phyloP scores from a whole-genome alignment of 805 yeast genomes.

The Ogataea salicorniae region DNA sequence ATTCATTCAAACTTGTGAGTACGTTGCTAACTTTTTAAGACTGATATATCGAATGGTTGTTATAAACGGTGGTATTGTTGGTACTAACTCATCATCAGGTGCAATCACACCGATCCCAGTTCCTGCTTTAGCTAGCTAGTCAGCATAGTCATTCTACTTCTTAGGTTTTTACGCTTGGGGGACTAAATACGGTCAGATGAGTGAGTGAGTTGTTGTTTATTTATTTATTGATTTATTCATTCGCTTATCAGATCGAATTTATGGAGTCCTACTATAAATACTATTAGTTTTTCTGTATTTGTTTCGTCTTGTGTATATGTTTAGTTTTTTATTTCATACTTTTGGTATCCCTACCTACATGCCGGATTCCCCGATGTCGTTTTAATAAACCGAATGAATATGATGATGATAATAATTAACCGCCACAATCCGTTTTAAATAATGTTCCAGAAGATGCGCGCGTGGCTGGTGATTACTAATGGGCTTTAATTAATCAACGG shows the following conservation, averaged over 20 bases:
- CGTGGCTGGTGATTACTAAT: background rate
- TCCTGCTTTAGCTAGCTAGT: background rate
- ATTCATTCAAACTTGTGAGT: constrained; percentile 2
- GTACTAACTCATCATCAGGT: background rate
- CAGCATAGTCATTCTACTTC: background rate
- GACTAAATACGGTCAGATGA: background rate
- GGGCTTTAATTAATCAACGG: background rate
- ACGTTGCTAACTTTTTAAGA: background rate
- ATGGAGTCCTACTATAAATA: too few relatives aligned
- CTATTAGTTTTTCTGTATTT: too few relatives aligned
- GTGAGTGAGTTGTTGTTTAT: background rate
- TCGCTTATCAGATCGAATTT: too few relatives aligned
- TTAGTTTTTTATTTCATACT: too few relatives aligned
- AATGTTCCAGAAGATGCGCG: background rate
- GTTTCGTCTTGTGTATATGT: too few relatives aligned
- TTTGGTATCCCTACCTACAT: too few relatives aligned
- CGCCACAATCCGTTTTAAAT: too few relatives aligned
- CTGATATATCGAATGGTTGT: background rate
- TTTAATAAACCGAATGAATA: too few relatives aligned
- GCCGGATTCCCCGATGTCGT: too few relatives aligned
- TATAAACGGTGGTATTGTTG: background rate
- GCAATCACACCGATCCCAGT: background rate
- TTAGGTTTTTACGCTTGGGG: background rate
- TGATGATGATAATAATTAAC: background rate
- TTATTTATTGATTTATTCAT: too few relatives aligned